Conservation (phyloP, 306 rosid species). For the Castanospermum australe region DNA sequence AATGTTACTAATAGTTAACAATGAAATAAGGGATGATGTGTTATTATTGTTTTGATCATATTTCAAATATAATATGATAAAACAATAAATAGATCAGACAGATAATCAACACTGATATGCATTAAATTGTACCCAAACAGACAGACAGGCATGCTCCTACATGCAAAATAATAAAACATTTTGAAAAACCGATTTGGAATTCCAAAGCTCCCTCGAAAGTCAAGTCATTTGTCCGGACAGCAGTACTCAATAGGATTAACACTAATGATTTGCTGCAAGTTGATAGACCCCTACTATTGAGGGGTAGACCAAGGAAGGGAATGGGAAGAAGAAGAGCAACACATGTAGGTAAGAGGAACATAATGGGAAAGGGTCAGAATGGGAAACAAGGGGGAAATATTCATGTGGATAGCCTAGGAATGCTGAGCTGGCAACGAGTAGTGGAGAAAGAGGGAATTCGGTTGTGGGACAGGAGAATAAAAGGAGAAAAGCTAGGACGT, state of each 20-base stretch:
- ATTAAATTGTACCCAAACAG: not conserved
- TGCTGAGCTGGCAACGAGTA: too few relatives aligned
- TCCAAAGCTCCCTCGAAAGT: not conserved
- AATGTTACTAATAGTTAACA: not conserved
- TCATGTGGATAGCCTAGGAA: too few relatives aligned
- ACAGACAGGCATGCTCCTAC: not conserved
- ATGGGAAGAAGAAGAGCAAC: too few relatives aligned
- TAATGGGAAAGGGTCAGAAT: too few relatives aligned
- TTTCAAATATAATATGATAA: not conserved
- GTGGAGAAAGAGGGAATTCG: too few relatives aligned
- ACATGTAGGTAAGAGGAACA: too few relatives aligned
- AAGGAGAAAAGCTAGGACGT: too few relatives aligned
- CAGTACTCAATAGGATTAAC: not conserved
- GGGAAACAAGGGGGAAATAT: too few relatives aligned
- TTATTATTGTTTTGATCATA: not conserved
- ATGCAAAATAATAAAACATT: not conserved
- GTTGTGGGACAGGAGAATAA: too few relatives aligned
- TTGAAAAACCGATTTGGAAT: not conserved
- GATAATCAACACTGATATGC: not conserved
- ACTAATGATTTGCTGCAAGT: too few relatives aligned
- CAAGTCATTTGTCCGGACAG: not conserved
- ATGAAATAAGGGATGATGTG: not conserved
- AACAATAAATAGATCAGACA: not conserved
- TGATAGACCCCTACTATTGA: too few relatives aligned
- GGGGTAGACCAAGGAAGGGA: too few relatives aligned